Base-by-base conservation (phyloP, 2,329 filamentous ascomycete genomes). In the Beauveria sp. region DNA sequence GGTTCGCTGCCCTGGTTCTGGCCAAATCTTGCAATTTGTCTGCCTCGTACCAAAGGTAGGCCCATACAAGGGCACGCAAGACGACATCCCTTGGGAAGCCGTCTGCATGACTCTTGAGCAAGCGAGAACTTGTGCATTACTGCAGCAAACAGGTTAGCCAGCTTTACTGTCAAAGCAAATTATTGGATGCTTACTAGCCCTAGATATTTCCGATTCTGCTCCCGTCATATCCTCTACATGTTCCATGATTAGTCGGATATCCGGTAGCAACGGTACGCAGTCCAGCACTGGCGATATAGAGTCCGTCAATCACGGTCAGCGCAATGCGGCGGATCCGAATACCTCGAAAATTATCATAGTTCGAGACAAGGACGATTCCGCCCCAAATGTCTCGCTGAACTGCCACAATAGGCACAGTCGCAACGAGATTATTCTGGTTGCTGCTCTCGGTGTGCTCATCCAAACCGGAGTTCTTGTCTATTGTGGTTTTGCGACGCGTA, bases 1-100 rank as follows among this genome's bases (percentile, higher is more conserved):
- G 0, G 69, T 74, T 0, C 54, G 70, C 22, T 65, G 64, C 9
- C 53, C 50, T 4, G 67, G 68, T 6, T 58, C 52, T 3, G 63
- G 58, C 3, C 51, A 55, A 6, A 64, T 68, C 3, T 47, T 38
- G 7, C 63, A 68, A 28, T 66, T 69, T 30, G 63, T 68, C 42
- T 63, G 60, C 20, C 24, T 67, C 4, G 30, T 62, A 3, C 60
- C 60, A 14, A 22, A 46, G 34, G 14, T 38, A 38, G 34, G 34
- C 34, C 34, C 34, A 38, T 8, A 14, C 3, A 24, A 46, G 3
- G 14, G 10, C 22, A 18, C 14, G 3, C 4, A 24, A 58, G 34
- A 12, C 9, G 20, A 20, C 3, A 46, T 4, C 20, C 45, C 45
- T n/a, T 57, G 9, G 22, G 22, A 26, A 30, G 14, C 24, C 12